phyloP scores from a whole-genome alignment of 1,284 basidiomycete species.

The Taiwanofungus camphoratus region DNA sequence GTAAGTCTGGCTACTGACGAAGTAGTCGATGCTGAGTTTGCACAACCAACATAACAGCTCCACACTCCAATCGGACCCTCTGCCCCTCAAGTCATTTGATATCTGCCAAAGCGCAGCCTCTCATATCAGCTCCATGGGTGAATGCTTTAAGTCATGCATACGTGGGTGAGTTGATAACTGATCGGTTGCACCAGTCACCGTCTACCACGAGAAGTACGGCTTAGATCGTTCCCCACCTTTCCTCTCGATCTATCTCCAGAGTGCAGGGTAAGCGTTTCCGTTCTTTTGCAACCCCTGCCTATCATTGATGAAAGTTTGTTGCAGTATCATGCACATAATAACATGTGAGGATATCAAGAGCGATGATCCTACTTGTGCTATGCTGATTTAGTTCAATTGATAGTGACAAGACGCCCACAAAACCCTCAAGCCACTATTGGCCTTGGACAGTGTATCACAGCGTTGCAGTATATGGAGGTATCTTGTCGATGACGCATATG shows the following conservation, averaged over 20 bases:
- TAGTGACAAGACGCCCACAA: constrained; percentile 65
- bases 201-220: constrained; percentile 56
- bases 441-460: constrained; percentile 60
- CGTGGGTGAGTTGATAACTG: not conserved
- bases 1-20: constrained; percentile 29
- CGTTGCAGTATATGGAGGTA: constrained; percentile 70
- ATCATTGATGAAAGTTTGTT: constrained; percentile 6
- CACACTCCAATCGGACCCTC: constrained; percentile 10
- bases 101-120: constrained; percentile 73
- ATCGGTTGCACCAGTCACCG: constrained; percentile 36
- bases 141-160: constrained; percentile 14
- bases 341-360: too few species aligned
- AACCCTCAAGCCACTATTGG: constrained; percentile 64
- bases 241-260: constrained; percentile 69
- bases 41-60: too few species aligned
- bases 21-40: not conserved
- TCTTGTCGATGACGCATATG: too few species aligned
- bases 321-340: constrained; percentile 78
- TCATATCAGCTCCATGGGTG: constrained; percentile 67
- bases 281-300: not conserved
- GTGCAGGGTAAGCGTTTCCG: constrained; percentile 54
- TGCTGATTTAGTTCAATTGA: constrained; percentile 10
- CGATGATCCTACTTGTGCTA: too few species aligned
- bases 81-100: constrained; percentile 60
- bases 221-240: constrained; percentile 64